Evolutionary conservation across 148 eudicot species (phyloP).

Genomic region (Cornus florida): DNA sequence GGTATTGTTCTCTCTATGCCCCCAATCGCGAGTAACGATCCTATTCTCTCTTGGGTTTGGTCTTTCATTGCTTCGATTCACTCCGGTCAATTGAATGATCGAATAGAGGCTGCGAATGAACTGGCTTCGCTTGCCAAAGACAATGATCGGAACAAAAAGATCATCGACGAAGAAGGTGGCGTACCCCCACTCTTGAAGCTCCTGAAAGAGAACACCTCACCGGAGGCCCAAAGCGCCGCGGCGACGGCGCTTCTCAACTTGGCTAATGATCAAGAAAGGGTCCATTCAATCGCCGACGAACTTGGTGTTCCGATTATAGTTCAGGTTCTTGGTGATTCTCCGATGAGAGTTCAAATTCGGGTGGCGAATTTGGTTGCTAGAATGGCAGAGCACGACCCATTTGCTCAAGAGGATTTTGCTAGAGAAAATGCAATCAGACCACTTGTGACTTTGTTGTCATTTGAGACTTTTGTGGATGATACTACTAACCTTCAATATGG

Average conservation of each 20-base stretch:
- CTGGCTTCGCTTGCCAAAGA: constrained; percentile 57
- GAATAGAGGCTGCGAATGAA: constrained; percentile 56
- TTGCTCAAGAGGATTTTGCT: constrained; percentile 67
- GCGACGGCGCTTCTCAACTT: constrained; percentile 43
- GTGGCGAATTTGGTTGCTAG: constrained; percentile 57
- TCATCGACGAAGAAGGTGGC: constrained; percentile 82
- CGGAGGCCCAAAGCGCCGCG: constrained; percentile 60
- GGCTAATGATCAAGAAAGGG: constrained; percentile 45
- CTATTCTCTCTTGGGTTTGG: constrained; percentile 82
- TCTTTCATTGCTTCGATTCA: constrained; percentile 55
- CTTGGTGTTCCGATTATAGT: constrained; percentile 51
- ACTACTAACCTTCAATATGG: constrained; percentile 15
- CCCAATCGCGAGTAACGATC: constrained; percentile 81
- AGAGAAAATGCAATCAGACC: constrained; percentile 71
- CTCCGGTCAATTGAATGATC: constrained; percentile 32
- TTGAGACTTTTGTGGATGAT: constrained; percentile 56
- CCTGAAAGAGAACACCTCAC: constrained; percentile 45
- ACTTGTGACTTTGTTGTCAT: constrained; percentile 60
- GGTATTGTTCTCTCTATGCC: constrained; percentile 58
- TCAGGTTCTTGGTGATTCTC: constrained; percentile 47
- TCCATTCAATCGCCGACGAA: constrained; percentile 34
- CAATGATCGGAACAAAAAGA: constrained; percentile 69
- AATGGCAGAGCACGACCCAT: constrained; percentile 55
- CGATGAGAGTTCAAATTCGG: constrained; percentile 58
- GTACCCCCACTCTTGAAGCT: constrained; percentile 58